Evolutionary conservation across 1,284 basidiomycete species (phyloP).

Genomic region (Austropuccinia psidii): DNA sequence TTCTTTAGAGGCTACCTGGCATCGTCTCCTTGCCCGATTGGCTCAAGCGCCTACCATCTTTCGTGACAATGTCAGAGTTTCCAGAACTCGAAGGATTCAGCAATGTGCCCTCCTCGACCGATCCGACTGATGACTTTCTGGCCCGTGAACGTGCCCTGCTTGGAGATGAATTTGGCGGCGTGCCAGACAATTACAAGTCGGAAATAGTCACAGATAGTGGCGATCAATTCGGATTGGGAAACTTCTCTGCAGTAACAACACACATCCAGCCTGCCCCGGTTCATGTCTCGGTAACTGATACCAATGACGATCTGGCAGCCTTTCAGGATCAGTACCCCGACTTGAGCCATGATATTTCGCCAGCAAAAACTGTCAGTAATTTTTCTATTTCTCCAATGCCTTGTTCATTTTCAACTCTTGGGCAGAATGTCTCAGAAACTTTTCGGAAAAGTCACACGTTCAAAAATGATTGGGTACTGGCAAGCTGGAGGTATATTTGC

Average conservation of each 20-base stretch:
- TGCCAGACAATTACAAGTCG: constrained; percentile 30
- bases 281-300: constrained; percentile 18
- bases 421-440: neutral
- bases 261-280: neutral
- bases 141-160: constrained; percentile 41
- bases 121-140: constrained; percentile 39
- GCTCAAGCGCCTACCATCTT: too few species aligned
- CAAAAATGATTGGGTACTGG: neutral
- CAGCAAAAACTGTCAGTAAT: constrained; percentile 21
- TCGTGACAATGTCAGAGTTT: constrained; percentile 29
- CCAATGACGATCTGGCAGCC: neutral
- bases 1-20: too few species aligned
- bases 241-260: constrained; percentile 43
- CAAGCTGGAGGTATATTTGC: neutral
- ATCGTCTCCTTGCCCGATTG: too few species aligned
- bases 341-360: constrained; percentile 15
- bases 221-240: constrained; percentile 42
- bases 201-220: too few species aligned
- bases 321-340: constrained; percentile 33
- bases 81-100: constrained; percentile 29
- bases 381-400: neutral
- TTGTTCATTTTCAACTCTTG: neutral
- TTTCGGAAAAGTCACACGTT: neutral
- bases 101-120: neutral
- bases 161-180: constrained; percentile 42